Conservation (phyloP, 2,329 filamentous ascomycete species). For the Dryadomyces quercus-mongolicae region DNA sequence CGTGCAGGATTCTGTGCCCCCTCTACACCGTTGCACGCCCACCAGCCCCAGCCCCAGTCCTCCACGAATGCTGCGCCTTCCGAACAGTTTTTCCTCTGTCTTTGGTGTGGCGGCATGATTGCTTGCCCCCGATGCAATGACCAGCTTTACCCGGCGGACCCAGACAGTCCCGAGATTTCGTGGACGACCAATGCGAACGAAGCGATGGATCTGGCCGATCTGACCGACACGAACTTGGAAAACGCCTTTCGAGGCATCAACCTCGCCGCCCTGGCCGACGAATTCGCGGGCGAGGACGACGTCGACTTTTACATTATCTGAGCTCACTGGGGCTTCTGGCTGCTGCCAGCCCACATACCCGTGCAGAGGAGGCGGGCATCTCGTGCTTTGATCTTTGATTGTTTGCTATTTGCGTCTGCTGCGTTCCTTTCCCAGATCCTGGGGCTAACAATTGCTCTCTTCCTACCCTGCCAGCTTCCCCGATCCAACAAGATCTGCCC, state of each 20-base stretch:
- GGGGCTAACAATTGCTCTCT: slow-evolving; percentile 28
- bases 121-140: slow-evolving; percentile 27
- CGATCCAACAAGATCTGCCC: slow-evolving; percentile 79
- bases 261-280: background rate
- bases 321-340: no score
- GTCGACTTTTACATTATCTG: background rate
- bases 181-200: background rate
- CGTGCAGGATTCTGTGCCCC: slow-evolving; percentile 1
- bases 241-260: slow-evolving; percentile 3
- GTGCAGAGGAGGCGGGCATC: no score
- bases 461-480: slow-evolving; percentile 59
- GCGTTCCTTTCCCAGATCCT: background rate
- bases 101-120: slow-evolving; percentile 33
- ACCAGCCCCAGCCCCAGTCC: no score
- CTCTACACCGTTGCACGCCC: background rate
- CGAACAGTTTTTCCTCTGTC: slow-evolving; percentile 27
- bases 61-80: background rate
- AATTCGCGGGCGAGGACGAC: slow-evolving; percentile 5
- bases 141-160: slow-evolving; percentile 10
- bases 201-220: background rate
- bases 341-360: no score
- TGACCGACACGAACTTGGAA: background rate
- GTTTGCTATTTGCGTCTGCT: background rate
- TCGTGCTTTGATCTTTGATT: no score
- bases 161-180: background rate